Evolutionary conservation across 805 yeast species (phyloP).

Genomic region (Barnettozyma botsteinii): DNA sequence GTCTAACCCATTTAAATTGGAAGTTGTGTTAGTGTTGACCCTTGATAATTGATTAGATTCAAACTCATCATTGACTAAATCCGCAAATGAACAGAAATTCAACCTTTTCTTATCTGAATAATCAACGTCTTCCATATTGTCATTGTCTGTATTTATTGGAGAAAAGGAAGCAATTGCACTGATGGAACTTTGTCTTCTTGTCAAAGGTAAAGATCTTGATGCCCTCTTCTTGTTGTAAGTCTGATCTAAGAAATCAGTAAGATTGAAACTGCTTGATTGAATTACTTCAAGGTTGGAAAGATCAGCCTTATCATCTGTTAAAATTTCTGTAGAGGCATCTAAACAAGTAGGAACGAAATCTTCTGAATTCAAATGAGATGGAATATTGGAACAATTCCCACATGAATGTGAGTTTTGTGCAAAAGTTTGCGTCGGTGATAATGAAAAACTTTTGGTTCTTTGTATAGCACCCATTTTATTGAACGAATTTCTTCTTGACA

Average conservation of each 20-base stretch:
- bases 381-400: constrained; percentile 1
- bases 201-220: constrained; percentile 5
- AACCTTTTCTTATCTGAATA: constrained; percentile 21
- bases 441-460: constrained; percentile 8
- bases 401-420: background rate
- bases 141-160: background rate
- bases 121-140: constrained; percentile 14
- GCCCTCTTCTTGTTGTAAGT: constrained; percentile 1
- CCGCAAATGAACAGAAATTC: constrained; percentile 25
- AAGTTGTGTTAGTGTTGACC: constrained; percentile 1
- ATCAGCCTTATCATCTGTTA: constrained; percentile 49
- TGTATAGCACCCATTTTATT: constrained; percentile 6
- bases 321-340: constrained; percentile 67
- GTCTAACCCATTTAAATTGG: too few species aligned
- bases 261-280: constrained; percentile 36
- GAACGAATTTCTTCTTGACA: constrained; percentile 10
- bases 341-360: constrained; percentile 76
- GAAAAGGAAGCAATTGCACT: background rate
- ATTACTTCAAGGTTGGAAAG: constrained; percentile 68
- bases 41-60: constrained; percentile 5
- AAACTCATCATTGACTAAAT: constrained; percentile 21
- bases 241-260: constrained; percentile 8
- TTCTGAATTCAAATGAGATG: constrained; percentile 30
- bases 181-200: constrained; percentile 6
- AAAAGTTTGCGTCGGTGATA: constrained; percentile 2